Percentiles rank a stretch among this genome's conserved stretches.
Evolutionary conservation across 2,329 filamentous ascomycete genomes (phyloP).

Genomic region (Pseudocercospora crystallina): DNA sequence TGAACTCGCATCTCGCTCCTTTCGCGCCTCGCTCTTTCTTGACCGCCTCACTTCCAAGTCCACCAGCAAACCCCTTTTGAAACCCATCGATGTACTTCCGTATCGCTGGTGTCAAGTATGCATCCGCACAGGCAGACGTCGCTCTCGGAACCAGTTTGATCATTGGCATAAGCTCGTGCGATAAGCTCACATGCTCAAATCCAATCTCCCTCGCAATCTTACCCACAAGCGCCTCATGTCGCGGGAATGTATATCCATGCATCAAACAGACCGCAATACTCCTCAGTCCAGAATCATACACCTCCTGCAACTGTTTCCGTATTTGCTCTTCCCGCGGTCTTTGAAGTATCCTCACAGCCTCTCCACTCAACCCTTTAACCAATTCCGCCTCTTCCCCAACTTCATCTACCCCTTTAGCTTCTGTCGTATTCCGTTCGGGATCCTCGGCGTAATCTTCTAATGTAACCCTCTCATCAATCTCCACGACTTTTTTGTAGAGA

Average conservation of each 20-base stretch:
- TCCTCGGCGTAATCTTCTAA: slow-evolving; percentile 91
- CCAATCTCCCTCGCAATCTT: slow-evolving; percentile 76
- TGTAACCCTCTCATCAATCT: slow-evolving; percentile 87
- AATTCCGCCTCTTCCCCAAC: slow-evolving; percentile 53
- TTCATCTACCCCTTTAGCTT: slow-evolving; percentile 53
- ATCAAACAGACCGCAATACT: slow-evolving; percentile 89
- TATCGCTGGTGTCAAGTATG: slow-evolving; percentile 77
- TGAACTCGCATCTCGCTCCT: slow-evolving; percentile 86
- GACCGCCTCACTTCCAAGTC: slow-evolving; percentile 73
- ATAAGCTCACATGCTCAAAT: slow-evolving; percentile 78
- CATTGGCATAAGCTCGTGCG: slow-evolving; percentile 83
- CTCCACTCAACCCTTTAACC: slow-evolving; percentile 70
- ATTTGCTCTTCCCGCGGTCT: slow-evolving; percentile 60
- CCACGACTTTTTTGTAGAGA: slow-evolving; percentile 80
- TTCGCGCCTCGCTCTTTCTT: slow-evolving; percentile 63
- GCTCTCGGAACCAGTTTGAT: slow-evolving; percentile 76
- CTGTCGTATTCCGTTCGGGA: slow-evolving; percentile 62
- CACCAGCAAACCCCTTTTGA: slow-evolving; percentile 75
- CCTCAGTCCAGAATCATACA: slow-evolving; percentile 69
- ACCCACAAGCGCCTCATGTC: slow-evolving; percentile 78
- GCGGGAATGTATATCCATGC: slow-evolving; percentile 88
- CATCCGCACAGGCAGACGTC: slow-evolving; percentile 76
- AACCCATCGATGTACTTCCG: slow-evolving; percentile 77
- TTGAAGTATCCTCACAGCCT: slow-evolving; percentile 69
- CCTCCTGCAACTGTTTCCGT: slow-evolving; percentile 60